Evolutionary conservation across 2,329 filamentous ascomycete species (phyloP).

Genomic region (Trichoderma semiorbis): DNA sequence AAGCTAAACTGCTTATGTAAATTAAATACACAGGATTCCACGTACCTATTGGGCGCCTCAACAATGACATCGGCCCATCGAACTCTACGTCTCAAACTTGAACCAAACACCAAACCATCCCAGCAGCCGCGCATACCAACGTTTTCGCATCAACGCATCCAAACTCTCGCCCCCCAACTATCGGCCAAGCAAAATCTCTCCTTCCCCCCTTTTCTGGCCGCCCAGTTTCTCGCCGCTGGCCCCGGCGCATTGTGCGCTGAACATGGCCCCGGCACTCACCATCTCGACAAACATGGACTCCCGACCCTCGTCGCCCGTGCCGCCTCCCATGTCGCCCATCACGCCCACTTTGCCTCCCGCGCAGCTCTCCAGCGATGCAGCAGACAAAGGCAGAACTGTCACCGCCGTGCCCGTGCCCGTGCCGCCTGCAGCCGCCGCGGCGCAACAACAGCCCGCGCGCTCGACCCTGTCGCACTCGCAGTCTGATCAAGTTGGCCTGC

Average conservation of each 20-base stretch:
- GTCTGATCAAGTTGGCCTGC: constrained; percentile 38
- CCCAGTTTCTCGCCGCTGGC: constrained; percentile 10
- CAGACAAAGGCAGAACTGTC: neutral
- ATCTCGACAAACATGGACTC: constrained; percentile 29
- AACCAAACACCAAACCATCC: neutral
- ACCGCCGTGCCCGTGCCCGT: neutral
- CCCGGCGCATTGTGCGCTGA: constrained; percentile 13
- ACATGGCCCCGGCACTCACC: constrained; percentile 30
- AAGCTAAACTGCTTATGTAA: too few species aligned
- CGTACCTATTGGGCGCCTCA: too few species aligned
- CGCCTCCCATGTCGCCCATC: constrained; percentile 53
- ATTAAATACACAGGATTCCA: too few species aligned
- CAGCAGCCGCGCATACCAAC: neutral
- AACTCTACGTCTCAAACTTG: neutral
- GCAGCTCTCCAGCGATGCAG: constrained; percentile 25
- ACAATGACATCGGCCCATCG: constrained; percentile 5
- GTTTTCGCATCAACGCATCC: neutral
- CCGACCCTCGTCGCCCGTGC: constrained; percentile 43
- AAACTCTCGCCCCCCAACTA: neutral
- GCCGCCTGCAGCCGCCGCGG: neutral
- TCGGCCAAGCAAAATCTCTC: neutral
- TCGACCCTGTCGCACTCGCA: constrained; percentile 46
- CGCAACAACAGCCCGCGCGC: constrained; percentile 26
- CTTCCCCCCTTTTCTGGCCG: neutral
- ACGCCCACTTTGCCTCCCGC: constrained; percentile 47